Percentiles rank a stretch among this genome's conserved stretches.
phyloP scores from a whole-genome alignment of 352 stramenopile species.

The Phytopythium litorale region DNA sequence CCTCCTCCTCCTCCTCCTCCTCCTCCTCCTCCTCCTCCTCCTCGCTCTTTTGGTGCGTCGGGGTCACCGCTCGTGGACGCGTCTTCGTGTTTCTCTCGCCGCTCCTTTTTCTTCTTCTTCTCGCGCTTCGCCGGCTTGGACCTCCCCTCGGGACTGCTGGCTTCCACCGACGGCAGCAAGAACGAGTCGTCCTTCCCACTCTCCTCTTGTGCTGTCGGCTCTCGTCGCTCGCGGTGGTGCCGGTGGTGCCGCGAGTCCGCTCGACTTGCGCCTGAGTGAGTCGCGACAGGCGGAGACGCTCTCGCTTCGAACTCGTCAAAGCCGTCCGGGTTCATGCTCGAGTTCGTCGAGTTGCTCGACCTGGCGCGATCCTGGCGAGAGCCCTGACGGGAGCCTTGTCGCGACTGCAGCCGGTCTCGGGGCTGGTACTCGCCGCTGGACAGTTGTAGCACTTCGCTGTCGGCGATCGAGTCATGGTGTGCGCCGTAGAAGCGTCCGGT shows the following conservation, averaged over 20 bases:
- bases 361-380: constrained; percentile 22
- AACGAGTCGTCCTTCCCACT: not conserved
- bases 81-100: constrained; percentile 23
- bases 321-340: constrained; percentile 13
- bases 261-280: constrained; percentile 12
- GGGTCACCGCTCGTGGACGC: not conserved
- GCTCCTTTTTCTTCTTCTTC: constrained; percentile 68
- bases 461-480: constrained; percentile 18
- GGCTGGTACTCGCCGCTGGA: constrained; percentile 51
- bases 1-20: constrained; percentile 4
- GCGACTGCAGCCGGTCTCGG: constrained; percentile 69
- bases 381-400: constrained; percentile 63
- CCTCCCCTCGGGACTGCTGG: constrained; percentile 18
- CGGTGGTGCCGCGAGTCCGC: constrained; percentile 24
- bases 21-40: constrained; percentile 3
- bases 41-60: not conserved
- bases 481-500: not conserved
- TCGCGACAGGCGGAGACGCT: constrained; percentile 4
- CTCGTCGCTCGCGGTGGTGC: constrained; percentile 12
- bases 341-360: not conserved
- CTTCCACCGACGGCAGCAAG: constrained; percentile 18
- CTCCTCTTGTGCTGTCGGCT: constrained; percentile 25
- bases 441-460: constrained; percentile 15
- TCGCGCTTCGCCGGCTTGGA: constrained; percentile 40
- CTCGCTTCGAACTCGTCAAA: constrained; percentile 45